Base-by-base conservation (phyloP, 495 filamentous ascomycete species). In the Penicillium silybi region DNA sequence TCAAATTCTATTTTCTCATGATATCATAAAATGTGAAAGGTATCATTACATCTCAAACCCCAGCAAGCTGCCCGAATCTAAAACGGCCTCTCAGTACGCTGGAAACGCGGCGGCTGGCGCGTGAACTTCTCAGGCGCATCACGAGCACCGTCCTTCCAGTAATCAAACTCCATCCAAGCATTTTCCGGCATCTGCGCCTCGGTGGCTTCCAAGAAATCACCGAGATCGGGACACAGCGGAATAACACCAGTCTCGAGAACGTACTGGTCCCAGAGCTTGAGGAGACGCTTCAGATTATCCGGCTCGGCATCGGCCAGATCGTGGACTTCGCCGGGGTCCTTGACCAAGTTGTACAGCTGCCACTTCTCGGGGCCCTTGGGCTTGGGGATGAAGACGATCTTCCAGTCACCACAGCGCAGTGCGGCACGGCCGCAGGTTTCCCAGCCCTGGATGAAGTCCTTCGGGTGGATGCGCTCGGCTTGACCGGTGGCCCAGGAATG, bases 111-210 rank as follows among this genome's bases (percentile, higher is more conserved):
- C 29, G 77, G 74, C 13, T 73, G 64, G 35, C 75, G 74, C 9
- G 64, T 73, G 55, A 83, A 85, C 65, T 73, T 77, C 63, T 77
- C 67, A 25, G 80, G 80, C 18, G 75, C 67, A 37, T 84, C 81
- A 41, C 68, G 71, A 7, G 82, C 82, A 5, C 82, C 82, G 22
- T 77, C 71, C 52, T 84, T 82, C 81, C 82, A 85, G 42, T 85
- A 85, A 66, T 84, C 80, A 64, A 80, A 85, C 72, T 85, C 81
- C 72, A 85, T 85, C 82, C 82, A 85, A 5, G 74, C 80, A 66
- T 83, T 80, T 61, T 85, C 82, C 1, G 74, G 74, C 82, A 85
- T 85, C 73, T 85, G 82, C 40, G 77, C 79, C 68, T 85, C 82
- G 49, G 76, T 83, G 2, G 80, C 80, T 44, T 78, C 79, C 18